Percentiles rank a stretch among this genome's conserved stretches.
Evolutionary conservation across 768 basidiomycete genomes (phyloP).

Genomic region (Podaxis pistillaris): DNA sequence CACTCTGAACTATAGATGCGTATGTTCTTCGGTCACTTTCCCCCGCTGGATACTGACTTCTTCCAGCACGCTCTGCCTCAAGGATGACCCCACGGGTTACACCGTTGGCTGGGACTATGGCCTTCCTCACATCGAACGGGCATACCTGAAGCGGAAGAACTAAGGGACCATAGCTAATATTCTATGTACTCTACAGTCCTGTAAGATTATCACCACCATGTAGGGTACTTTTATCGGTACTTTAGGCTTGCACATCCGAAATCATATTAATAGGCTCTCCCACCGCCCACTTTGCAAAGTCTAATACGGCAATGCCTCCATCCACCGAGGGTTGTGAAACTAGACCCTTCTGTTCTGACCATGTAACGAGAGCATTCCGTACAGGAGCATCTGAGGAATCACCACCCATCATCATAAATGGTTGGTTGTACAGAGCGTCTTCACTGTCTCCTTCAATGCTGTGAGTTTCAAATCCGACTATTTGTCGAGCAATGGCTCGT

Average conservation of each 20-base stretch:
- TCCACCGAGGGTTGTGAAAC: slow-evolving; percentile 27
- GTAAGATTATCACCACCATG: not conserved
- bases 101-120: slow-evolving; percentile 39
- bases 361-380: slow-evolving; percentile 44
- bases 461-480: slow-evolving; percentile 76
- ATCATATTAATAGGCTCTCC: slow-evolving; percentile 36
- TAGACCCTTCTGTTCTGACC: slow-evolving; percentile 53
- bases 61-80: slow-evolving; percentile 55
- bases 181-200: not conserved
- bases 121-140: slow-evolving; percentile 46
- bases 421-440: slow-evolving; percentile 67
- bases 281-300: slow-evolving; percentile 66
- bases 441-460: slow-evolving; percentile 43
- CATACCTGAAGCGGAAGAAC: slow-evolving; percentile 22
- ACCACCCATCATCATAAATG: slow-evolving; percentile 73
- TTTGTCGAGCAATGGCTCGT: slow-evolving; percentile 79
- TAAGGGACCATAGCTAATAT: not conserved
- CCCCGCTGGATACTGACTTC: slow-evolving; percentile 2
- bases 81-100: slow-evolving; percentile 55
- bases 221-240: not conserved
- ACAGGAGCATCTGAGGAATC: slow-evolving; percentile 42
- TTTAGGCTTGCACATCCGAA: not conserved
- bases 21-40: slow-evolving; percentile 29
- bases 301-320: slow-evolving; percentile 44
- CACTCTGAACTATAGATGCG: slow-evolving; percentile 33